phyloP scores from a whole-genome alignment of 1,139 yeast species.

The Hyphopichia pseudoburtonii region DNA sequence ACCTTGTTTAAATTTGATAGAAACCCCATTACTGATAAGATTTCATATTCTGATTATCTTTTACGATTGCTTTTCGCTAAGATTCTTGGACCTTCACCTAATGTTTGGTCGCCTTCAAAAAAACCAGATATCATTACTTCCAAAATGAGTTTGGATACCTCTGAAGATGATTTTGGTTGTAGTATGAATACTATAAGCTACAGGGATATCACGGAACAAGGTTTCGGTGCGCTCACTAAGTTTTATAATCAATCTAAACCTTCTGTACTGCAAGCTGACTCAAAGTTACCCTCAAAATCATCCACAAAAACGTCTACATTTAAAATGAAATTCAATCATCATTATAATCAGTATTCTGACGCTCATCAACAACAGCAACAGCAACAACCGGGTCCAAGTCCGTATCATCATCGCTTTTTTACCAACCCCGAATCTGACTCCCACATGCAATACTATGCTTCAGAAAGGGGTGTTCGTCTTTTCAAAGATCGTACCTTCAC shows the following conservation, averaged over 20 bases:
- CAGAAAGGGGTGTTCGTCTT: constrained; percentile 66
- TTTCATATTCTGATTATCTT: constrained; percentile 64
- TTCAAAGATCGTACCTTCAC: constrained; percentile 42
- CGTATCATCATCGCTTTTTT: constrained; percentile 74
- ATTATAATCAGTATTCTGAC: not conserved
- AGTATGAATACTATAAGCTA: not conserved
- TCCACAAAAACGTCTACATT: not conserved
- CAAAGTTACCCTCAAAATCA: not conserved
- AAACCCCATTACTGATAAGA: constrained; percentile 56
- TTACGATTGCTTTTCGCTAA: constrained; percentile 63
- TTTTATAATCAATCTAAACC: not conserved
- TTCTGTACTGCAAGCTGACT: not conserved
- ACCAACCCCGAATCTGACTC: constrained; percentile 90
- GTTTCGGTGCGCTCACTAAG: not conserved
- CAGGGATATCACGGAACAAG: not conserved
- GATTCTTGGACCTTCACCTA: constrained; percentile 67
- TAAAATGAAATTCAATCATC: not conserved
- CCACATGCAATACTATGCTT: constrained; percentile 73
- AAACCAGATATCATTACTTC: constrained; percentile 21
- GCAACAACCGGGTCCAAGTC: constrained; percentile 37
- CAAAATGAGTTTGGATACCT: not conserved
- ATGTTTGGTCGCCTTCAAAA: constrained; percentile 63
- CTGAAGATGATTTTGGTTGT: constrained; percentile 1
- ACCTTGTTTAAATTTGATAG: constrained; percentile 69
- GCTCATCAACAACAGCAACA: not conserved